Evolutionary conservation across 2,329 filamentous ascomycete genomes (phyloP), one percentile per base, ranked within the genome.

Genomic region (Trichoderma koningii): DNA sequence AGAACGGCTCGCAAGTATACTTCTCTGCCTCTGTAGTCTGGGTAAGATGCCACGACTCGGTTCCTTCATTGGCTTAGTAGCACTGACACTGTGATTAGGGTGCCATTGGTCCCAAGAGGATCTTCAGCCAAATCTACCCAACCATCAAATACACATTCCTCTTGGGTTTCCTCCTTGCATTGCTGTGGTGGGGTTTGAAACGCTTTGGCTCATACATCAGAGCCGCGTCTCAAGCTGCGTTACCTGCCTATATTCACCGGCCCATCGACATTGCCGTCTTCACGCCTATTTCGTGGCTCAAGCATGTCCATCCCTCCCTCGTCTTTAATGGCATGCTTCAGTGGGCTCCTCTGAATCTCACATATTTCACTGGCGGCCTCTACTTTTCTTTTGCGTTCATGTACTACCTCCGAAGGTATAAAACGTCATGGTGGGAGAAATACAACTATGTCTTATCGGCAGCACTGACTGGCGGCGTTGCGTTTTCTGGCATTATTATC

Each of bases 171-270:
- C 67, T 71, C 45, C 70, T 81, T 12, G 75, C 77, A 15, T 14
- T 81, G 5, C 57, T 75, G 3, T 81, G 79, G 68, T 73, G 60
- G 64, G 89, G 89, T 6, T 83, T 90, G 71, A 92, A 92, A 72
- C 89, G 90, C 1, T 93, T 93, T 73, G 73, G 71, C 56, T 57
- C 67, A 0, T 30, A 55, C 5, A 15, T 69, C 15, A 66, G 65
- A 12, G 9, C 64, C n/a, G 50, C 52, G 15, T 23, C 28, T n/a
- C 34, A 55, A 45, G 12, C 21, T 45, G 28, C 28, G 26, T 42
- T 71, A 38, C 56, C 67, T 14, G 47, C 63, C 4, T 30, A 17
- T 12, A n/a, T 61, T 21, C 51, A 42, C 57, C 41, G 21, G 15
- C 57, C 57, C 0, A 26, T 61, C 10, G 51, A 70, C 7, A 57